A percentile compares a stretch with the other conserved stretches of the same genome.
These are phyloP conservation scores for Sphaerobolus stellatus DNA, from an alignment of 1,284 basidiomycete genomes.

Conservation along the genomic window DNA sequence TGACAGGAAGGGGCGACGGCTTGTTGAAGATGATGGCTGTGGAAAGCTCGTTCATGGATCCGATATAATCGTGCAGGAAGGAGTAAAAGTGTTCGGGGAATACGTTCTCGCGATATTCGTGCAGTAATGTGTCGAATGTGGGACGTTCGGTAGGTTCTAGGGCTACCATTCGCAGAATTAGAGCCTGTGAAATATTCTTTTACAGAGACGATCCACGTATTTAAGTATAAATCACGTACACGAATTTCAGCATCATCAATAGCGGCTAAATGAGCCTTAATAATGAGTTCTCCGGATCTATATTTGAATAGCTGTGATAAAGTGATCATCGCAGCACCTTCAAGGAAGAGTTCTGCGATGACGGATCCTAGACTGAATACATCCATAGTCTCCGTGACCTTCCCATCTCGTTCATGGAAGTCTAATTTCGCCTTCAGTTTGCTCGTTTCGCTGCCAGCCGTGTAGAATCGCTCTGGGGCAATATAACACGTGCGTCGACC, in stretches of 20 bases:
- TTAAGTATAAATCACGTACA: conserved; percentile 33
- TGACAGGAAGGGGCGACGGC: conserved; percentile 33
- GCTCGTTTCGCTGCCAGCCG: conserved; percentile 63
- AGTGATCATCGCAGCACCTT: conserved; percentile 92
- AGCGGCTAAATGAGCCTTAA: conserved; percentile 71
- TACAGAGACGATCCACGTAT: conserved; percentile 12
- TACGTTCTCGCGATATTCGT: conserved; percentile 72
- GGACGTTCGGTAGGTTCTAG: conserved; percentile 78
- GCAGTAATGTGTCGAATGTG: conserved; percentile 81
- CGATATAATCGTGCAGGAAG: conserved; percentile 88
- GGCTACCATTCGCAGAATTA: conserved; percentile 89
- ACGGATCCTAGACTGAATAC: conserved; percentile 96
- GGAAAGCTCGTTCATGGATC: conserved; percentile 73
- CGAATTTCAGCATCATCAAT: conserved; percentile 82
- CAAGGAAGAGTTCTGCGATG: conserved; percentile 93
- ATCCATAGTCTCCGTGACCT: conserved; percentile 96
- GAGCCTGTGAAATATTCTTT: conserved; percentile 54
- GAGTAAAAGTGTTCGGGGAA: conserved; percentile 94
- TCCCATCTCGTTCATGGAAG: conserved; percentile 63
- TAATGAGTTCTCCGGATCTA: conserved; percentile 77
- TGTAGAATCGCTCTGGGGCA: conserved; percentile 95
- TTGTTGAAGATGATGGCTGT: conserved; percentile 43
- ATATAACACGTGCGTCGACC: conserved; percentile 93
- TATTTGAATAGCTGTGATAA: conserved; percentile 97
- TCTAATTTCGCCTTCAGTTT: conserved; percentile 56